phyloP scores from a whole-genome alignment of 2,329 filamentous ascomycete species.

The Beauveria brongniartii region DNA sequence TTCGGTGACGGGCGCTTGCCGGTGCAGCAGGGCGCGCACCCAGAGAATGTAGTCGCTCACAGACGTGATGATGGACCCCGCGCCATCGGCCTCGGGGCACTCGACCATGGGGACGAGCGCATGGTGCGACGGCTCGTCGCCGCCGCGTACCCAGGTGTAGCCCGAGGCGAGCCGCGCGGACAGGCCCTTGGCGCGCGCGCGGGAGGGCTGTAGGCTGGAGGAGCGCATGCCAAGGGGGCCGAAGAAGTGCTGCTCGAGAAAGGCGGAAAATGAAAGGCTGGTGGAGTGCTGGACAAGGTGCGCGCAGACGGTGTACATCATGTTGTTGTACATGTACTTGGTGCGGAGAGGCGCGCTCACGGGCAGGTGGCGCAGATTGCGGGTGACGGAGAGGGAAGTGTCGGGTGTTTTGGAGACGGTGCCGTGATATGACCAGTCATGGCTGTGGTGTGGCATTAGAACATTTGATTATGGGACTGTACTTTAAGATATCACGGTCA shows the following conservation, averaged over 20 bases:
- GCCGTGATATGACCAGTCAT: conserved; percentile 20
- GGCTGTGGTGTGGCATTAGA: conserved; percentile 11
- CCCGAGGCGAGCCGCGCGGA: conserved; percentile 16
- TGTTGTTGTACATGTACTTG: conserved; percentile 20
- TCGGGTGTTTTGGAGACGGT: conserved; percentile 15
- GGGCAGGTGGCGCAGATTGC: conserved; percentile 21
- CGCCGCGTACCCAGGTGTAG: conserved; percentile 15
- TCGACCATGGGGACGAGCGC: conserved; percentile 8
- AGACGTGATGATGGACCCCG: conserved; percentile 22
- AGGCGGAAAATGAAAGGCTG: conserved; percentile 16
- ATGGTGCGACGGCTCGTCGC: neutral
- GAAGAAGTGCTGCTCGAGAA: conserved; percentile 18
- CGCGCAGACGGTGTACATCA: conserved; percentile 21
- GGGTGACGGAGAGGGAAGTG: conserved; percentile 17
- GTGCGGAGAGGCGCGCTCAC: conserved; percentile 17
- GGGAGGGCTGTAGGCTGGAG: conserved; percentile 18
- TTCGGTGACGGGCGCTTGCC: conserved; percentile 17
- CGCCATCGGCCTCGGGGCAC: conserved; percentile 22
- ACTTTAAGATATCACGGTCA: too few species aligned
- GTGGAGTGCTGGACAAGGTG: conserved; percentile 18
- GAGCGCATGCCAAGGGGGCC: conserved; percentile 19
- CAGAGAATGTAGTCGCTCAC: conserved; percentile 23
- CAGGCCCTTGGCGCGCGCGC: conserved; percentile 15
- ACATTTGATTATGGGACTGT: neutral
- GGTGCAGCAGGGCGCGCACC: conserved; percentile 21